A percentile compares a stretch with the other conserved stretches of the same genome.
phyloP scores from a whole-genome alignment of 225 moss, liverwort and hornwort species.

The Thuidium tamariscinum region DNA sequence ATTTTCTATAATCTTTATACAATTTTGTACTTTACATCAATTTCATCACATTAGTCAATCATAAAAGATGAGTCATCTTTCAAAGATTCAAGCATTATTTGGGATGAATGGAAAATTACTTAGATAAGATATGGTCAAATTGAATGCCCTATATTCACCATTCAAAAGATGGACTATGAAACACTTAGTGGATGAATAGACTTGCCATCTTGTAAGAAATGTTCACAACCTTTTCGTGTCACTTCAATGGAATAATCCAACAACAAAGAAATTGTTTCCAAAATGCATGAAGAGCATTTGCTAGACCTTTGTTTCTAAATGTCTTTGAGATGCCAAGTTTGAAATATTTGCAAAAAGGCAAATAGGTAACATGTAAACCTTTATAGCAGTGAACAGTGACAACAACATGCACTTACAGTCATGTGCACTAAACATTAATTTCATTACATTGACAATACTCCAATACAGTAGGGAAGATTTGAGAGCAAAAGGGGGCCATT shows the following conservation, averaged over 20 bases:
- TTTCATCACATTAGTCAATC: neutral
- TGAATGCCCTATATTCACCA: too few relatives aligned
- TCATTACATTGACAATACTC: too few relatives aligned
- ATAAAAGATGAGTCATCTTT: accelerated
- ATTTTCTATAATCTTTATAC: neutral
- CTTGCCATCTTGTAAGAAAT: constrained; percentile 17
- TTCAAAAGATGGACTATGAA: too few relatives aligned
- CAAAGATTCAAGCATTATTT: neutral
- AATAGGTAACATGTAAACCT: too few relatives aligned
- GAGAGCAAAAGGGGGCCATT: too few relatives aligned
- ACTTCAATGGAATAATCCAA: constrained; percentile 58
- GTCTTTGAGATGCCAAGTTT: constrained; percentile 5
- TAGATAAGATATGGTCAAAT: too few relatives aligned
- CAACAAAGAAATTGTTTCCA: constrained; percentile 40
- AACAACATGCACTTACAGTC: too few relatives aligned
- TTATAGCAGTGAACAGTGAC: too few relatives aligned
- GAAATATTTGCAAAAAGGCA: constrained; percentile 2
- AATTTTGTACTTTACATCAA: neutral
- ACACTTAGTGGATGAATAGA: neutral
- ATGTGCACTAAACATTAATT: too few relatives aligned
- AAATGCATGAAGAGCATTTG: constrained; percentile 23
- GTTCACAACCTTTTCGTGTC: constrained; percentile 35
- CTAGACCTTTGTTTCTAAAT: too few relatives aligned
- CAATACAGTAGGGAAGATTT: too few relatives aligned
- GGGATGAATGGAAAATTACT: too few relatives aligned